Evolutionary conservation across 2,329 filamentous ascomycete genomes (phyloP), one percentile per base, ranked within the genome.

Genomic region (Chrysoporthe puriensis): DNA sequence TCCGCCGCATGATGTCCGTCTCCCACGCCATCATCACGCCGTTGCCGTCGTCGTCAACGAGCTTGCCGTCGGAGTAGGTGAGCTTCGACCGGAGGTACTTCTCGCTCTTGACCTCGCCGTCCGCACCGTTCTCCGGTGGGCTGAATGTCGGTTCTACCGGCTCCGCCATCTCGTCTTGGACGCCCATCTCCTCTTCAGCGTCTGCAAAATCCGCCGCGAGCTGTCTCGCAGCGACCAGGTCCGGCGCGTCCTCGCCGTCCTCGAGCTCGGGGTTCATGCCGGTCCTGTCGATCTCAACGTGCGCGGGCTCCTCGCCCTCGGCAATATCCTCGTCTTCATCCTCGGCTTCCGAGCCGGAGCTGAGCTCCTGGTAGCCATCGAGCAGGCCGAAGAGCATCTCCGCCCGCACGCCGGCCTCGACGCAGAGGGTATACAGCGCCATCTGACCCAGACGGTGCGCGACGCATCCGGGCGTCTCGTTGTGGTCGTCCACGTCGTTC

Each of bases 11-110:
- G 73, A 97, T 96, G 71, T 90, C 88, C 1, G 90, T 91, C 79
- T 97, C 93, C 93, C 93, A 97, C 50, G 90, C 86, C 93, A 97
- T 97, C 93, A 97, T 97, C 58, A 97, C 92, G 63, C 92, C 93
- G 76, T 97, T 97, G 70, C 88, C 85, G 71, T 89, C 87, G 3
- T 87, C 84, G 75, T 96, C 92, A 7, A 96, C 84, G 2, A 96
- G 85, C 69, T 90, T 90, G 71, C 85, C 85, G 67, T 86, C 82
- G 61, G 85, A 83, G 78, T 91, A 91, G 16, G 85, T 89, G 32
- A 93, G 82, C 36, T 84, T 81, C 0, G 90, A 91, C 60, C 86
- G 84, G 58, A 95, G 86, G 75, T 94, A 94, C 52, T 87, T 85
- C 58, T 87, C 84, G 73, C 86, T 91, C 61, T 86, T 89, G 69